Conservation (phyloP, 176 grass and related monocot genomes). For the maize (Zea mays) region Zm-B73-REFERENCE-NAM-5.0 NC_050098.1:14325501-14326000, state of each 20-base stretch:
- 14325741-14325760: constrained; percentile 74
- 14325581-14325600: constrained; percentile 96
- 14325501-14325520: constrained; percentile 35
- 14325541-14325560: constrained; percentile 79
- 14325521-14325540: constrained; percentile 59
- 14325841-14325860: background rate
- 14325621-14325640: constrained; percentile 54
- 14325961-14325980: background rate
- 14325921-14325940: constrained; percentile 78
- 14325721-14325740: constrained; percentile 51
- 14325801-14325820: constrained; percentile 81
- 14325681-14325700: background rate
- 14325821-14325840: background rate
- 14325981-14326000: background rate
- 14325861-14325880: background rate
- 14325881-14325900: background rate
- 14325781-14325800: constrained; percentile 92
- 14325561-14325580: constrained; percentile 79
- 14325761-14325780: constrained; percentile 78
- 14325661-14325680: constrained; percentile 7
- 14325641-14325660: constrained; percentile 75
- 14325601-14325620: constrained; percentile 85
- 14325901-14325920: constrained; percentile 83
- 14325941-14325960: constrained; percentile 71
- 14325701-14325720: background rate